phyloP scores from a whole-genome alignment of 192 early-diverging fungal genomes.

The Linnemannia elongata region DNA sequence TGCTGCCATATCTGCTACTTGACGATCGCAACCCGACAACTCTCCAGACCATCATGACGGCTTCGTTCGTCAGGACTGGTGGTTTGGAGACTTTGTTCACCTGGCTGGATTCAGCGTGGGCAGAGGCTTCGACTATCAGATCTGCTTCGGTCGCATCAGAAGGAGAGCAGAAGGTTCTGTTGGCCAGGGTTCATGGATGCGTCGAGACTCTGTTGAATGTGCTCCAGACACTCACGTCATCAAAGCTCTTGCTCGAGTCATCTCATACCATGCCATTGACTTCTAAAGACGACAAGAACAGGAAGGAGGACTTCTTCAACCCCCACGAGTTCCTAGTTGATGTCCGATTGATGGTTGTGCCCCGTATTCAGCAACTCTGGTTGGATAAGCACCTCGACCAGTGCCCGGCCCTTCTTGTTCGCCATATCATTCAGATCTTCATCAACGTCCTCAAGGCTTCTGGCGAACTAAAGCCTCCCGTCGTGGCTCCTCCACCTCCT shows the following conservation, averaged over 20 bases:
- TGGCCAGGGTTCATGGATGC: slow-evolving; percentile 57
- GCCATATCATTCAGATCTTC: slow-evolving; percentile 71
- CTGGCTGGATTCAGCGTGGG: slow-evolving; percentile 65
- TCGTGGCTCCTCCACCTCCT: slow-evolving; percentile 38
- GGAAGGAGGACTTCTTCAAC: slow-evolving; percentile 75
- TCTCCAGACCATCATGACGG: slow-evolving; percentile 73
- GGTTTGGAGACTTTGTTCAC: slow-evolving; percentile 67
- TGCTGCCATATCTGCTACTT: slow-evolving; percentile 68
- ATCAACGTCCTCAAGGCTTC: slow-evolving; percentile 80
- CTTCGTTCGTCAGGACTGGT: slow-evolving; percentile 70
- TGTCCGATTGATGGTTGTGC: slow-evolving; percentile 72
- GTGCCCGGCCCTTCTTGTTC: slow-evolving; percentile 67
- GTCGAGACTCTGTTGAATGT: slow-evolving; percentile 73
- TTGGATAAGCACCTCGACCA: slow-evolving; percentile 68
- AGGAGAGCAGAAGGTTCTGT: slow-evolving; percentile 54
- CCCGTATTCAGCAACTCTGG: slow-evolving; percentile 75
- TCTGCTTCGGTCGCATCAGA: slow-evolving; percentile 33
- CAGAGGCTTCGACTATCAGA: slow-evolving; percentile 39
- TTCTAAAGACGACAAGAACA: slow-evolving; percentile 69
- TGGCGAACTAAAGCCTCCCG: slow-evolving; percentile 70
- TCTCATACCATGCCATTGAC: slow-evolving; percentile 70
- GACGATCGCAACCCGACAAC: slow-evolving; percentile 71
- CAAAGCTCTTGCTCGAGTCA: slow-evolving; percentile 81
- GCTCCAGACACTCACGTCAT: slow-evolving; percentile 77
- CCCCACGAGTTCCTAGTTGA: slow-evolving; percentile 76